phyloP scores from a whole-genome alignment of 2,329 filamentous ascomycete genomes.

The Allantophomopsis lycopodina region DNA sequence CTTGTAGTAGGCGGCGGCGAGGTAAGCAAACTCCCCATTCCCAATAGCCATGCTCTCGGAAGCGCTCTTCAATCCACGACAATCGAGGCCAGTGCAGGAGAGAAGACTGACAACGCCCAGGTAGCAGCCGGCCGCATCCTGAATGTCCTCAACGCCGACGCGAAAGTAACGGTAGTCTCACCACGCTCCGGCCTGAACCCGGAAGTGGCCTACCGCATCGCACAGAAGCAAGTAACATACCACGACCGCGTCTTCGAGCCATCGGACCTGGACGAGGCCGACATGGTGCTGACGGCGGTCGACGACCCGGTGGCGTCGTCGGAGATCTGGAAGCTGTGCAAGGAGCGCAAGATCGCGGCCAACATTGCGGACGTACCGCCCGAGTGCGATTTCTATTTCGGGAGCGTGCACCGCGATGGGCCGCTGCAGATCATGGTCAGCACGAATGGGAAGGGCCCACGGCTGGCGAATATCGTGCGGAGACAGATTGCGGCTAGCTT shows the following conservation, averaged over 20 bases:
- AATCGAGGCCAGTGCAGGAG: slow-evolving; percentile 1
- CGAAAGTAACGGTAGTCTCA: slow-evolving; percentile 73
- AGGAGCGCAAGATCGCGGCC: slow-evolving; percentile 67
- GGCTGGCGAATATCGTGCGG: slow-evolving; percentile 76
- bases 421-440: slow-evolving; percentile 97
- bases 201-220: slow-evolving; percentile 74
- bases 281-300: slow-evolving; percentile 87
- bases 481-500: slow-evolving; percentile 66
- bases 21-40: slow-evolving; percentile 30
- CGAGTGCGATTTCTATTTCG: slow-evolving; percentile 98
- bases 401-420: slow-evolving; percentile 86
- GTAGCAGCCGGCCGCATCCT: slow-evolving; percentile 91
- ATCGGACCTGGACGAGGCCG: slow-evolving; percentile 69
- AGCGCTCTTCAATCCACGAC: not conserved
- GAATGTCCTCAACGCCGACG: slow-evolving; percentile 89
- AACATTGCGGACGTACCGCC: slow-evolving; percentile 96
- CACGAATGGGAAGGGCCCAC: slow-evolving; percentile 92
- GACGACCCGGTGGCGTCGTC: slow-evolving; percentile 89
- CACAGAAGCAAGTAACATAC: slow-evolving; percentile 63
- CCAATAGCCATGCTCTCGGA: too few species aligned
- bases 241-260: slow-evolving; percentile 75
- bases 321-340: slow-evolving; percentile 86
- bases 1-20: slow-evolving; percentile 93
- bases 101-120: slow-evolving; percentile 31
- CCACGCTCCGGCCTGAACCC: slow-evolving; percentile 70